These are phyloP conservation scores for Pseudonitzschia pungens DNA, from an alignment of 108 stramenopile genomes.

Conservation along the genomic window DNA sequence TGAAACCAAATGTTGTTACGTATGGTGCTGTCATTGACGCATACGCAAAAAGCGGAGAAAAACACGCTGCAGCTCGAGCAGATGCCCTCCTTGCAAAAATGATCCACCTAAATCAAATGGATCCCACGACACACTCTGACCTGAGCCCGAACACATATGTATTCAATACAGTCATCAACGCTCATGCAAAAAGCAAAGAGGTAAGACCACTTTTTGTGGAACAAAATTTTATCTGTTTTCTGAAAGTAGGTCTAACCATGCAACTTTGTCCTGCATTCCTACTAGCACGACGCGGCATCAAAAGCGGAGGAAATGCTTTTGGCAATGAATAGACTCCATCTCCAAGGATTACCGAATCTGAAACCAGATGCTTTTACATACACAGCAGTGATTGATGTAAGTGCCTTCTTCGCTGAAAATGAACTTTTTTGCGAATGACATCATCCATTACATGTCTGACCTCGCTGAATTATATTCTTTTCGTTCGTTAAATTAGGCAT, in stretches of 20 bases:
- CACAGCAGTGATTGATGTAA: conserved; percentile 70
- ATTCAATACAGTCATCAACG: conserved; percentile 62
- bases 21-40: conserved; percentile 88
- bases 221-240: not conserved
- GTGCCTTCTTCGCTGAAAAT: conserved; percentile 11
- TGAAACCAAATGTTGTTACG: conserved; percentile 82
- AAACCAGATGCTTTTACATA: conserved; percentile 89
- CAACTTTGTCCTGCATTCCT: not conserved
- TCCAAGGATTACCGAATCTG: conserved; percentile 67
- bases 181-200: conserved; percentile 27
- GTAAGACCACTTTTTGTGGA: not conserved
- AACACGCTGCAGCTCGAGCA: conserved; percentile 75
- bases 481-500: conserved; percentile 21
- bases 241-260: not conserved
- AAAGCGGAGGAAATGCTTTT: conserved; percentile 88
- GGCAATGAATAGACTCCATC: conserved; percentile 77
- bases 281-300: conserved; percentile 62
- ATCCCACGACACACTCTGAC: conserved; percentile 68
- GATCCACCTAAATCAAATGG: conserved; percentile 74
- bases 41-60: conserved; percentile 77
- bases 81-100: conserved; percentile 75
- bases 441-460: not conserved
- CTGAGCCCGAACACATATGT: conserved; percentile 81
- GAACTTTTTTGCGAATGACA: not conserved
- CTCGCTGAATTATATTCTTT: not conserved